Percentiles rank a stretch among this genome's conserved stretches.
phyloP scores from a whole-genome alignment of 2,329 filamentous ascomycete genomes.

The Fusarium haematococcum region DNA sequence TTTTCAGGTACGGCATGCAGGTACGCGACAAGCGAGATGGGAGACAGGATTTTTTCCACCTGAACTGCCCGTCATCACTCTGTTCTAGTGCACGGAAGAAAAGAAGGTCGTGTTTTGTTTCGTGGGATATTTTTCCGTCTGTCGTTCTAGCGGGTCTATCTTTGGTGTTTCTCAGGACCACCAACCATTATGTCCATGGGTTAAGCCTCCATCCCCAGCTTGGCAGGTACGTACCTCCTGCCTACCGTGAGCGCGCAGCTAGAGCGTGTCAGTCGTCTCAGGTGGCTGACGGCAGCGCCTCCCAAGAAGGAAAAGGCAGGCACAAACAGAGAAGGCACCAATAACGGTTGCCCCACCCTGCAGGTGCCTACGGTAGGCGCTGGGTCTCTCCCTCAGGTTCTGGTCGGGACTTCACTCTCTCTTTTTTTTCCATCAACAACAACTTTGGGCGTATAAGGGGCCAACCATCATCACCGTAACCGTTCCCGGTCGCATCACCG shows the following conservation, averaged over 20 bases:
- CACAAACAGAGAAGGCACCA: background rate
- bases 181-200: slow-evolving; percentile 5
- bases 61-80: background rate
- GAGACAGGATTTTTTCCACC: slow-evolving; percentile 8
- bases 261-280: slow-evolving; percentile 35
- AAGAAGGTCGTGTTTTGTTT: slow-evolving; percentile 25
- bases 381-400: slow-evolving; percentile 6
- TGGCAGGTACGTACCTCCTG: background rate
- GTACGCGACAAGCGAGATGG: slow-evolving; percentile 12
- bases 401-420: background rate
- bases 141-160: slow-evolving; percentile 26
- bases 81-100: slow-evolving; percentile 8
- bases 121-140: slow-evolving; percentile 37
- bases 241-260: background rate
- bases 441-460: slow-evolving; percentile 14
- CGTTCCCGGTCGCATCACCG: slow-evolving; percentile 16
- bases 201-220: background rate
- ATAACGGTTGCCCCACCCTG: background rate
- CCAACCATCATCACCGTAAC: slow-evolving; percentile 19
- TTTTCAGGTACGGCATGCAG: slow-evolving; percentile 34
- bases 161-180: slow-evolving; percentile 15
- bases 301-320: background rate
- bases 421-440: slow-evolving; percentile 40
- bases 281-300: slow-evolving; percentile 15
- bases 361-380: background rate